Conservation (phyloP, 129 eudicot genomes). For the Flaveria brownii region DNA sequence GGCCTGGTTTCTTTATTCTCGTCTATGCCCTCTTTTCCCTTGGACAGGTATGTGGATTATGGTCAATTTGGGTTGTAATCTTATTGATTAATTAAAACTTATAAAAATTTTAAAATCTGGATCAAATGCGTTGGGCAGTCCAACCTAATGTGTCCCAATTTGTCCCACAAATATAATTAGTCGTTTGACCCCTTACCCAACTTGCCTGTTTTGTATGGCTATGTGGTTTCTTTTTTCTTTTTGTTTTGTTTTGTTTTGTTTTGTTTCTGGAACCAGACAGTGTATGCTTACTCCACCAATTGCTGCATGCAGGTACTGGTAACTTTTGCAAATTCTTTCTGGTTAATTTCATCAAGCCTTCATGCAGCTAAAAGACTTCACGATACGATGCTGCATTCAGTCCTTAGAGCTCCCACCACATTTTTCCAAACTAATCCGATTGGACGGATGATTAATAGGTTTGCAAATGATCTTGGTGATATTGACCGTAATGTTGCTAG, state of each 20-base stretch:
- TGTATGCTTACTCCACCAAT: conserved; percentile 3
- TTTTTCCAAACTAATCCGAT: conserved; percentile 90
- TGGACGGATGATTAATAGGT: conserved; percentile 91
- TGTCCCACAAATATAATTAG: background rate
- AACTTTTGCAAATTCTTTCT: conserved; percentile 73
- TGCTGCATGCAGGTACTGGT: conserved; percentile 66
- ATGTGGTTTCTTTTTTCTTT: too few species aligned
- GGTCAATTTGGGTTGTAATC: conserved; percentile 14
- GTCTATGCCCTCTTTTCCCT: conserved; percentile 71
- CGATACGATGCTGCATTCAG: conserved; percentile 72
- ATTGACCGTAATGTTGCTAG: conserved; percentile 86
- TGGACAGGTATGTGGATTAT: conserved; percentile 63
- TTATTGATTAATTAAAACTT: background rate
- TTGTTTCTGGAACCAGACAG: background rate
- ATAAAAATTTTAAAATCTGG: background rate
- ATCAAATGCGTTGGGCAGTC: background rate
- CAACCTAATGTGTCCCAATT: background rate
- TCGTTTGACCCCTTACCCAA: background rate
- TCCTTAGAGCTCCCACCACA: conserved; percentile 90
- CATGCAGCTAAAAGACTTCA: conserved; percentile 82
- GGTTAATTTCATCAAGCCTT: conserved; percentile 93
- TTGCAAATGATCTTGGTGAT: conserved; percentile 92
- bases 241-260: background rate
- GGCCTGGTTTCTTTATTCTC: conserved; percentile 62
- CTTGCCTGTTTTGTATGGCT: too few species aligned